Percentiles rank a stretch among this genome's conserved stretches.
Evolutionary conservation across 176 grass and related monocot species (phyloP).

Genomic region (Canna indica): DNA sequence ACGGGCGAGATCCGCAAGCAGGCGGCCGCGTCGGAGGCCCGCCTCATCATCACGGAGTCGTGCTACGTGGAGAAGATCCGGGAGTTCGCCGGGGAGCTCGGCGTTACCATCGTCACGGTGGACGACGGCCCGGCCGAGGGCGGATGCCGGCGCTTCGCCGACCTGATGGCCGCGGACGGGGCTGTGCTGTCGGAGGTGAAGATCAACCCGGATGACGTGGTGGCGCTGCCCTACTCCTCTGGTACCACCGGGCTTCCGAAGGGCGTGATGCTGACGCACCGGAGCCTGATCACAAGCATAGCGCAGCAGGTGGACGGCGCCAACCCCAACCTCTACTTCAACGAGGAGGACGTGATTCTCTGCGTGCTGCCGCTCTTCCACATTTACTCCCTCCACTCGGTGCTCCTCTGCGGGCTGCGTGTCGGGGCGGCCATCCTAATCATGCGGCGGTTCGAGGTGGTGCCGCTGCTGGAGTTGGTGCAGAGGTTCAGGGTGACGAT

Average conservation of each 20-base stretch:
- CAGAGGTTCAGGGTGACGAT: conserved; percentile 63
- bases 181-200: neutral
- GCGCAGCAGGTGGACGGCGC: conserved; percentile 91
- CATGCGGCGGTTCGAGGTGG: conserved; percentile 77
- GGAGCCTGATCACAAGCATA: conserved; percentile 49
- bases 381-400: conserved; percentile 88
- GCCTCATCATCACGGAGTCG: neutral
- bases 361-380: conserved; percentile 92
- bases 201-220: conserved; percentile 54
- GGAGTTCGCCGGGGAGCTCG: neutral
- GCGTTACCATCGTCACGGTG: neutral
- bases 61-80: conserved; percentile 8
- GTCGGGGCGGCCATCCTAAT: conserved; percentile 54
- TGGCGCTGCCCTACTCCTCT: conserved; percentile 80
- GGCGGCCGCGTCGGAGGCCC: neutral
- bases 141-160: conserved; percentile 9
- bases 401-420: conserved; percentile 64
- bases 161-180: neutral
- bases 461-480: conserved; percentile 51
- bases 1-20: neutral
- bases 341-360: conserved; percentile 57
- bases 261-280: conserved; percentile 87
- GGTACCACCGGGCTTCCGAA: conserved; percentile 92
- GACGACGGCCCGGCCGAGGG: conserved; percentile 13
- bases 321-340: conserved; percentile 78